A percentile compares a stretch with the other conserved stretches of the same genome.
Evolutionary conservation across 2,329 filamentous ascomycete genomes (phyloP).

Genomic region (Anisogramma anomala): DNA sequence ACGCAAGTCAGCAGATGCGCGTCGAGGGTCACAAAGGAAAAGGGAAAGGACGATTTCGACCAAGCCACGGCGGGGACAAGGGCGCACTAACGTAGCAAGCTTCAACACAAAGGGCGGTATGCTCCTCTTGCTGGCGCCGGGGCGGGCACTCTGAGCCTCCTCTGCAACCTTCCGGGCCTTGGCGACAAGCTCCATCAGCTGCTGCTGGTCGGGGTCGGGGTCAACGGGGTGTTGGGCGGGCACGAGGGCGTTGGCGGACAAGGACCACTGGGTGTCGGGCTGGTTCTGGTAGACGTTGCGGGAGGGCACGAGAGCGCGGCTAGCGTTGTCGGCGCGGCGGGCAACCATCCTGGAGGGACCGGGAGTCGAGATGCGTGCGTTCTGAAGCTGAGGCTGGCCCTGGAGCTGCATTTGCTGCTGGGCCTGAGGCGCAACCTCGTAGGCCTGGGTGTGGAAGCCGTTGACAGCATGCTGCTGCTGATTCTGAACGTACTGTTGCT

Average conservation of each 20-base stretch:
- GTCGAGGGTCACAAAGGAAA: neutral
- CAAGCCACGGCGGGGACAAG: neutral
- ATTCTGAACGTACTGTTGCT: no score
- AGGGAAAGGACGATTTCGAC: constrained; percentile 2
- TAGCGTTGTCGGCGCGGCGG: constrained; percentile 40
- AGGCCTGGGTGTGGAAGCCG: no score
- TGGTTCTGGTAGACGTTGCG: constrained; percentile 20
- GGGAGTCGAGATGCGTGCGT: no score
- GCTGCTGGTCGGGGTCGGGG: constrained; percentile 57
- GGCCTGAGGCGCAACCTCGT: no score
- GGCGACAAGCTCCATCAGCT: constrained; percentile 46
- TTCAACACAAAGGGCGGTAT: constrained; percentile 98
- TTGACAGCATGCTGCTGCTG: no score
- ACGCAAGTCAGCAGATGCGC: constrained; percentile 15
- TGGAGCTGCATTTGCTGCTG: constrained; percentile 28
- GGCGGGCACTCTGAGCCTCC: constrained; percentile 76
- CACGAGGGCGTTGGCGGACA: constrained; percentile 29
- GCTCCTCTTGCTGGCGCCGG: constrained; percentile 8
- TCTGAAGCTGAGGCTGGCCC: constrained; percentile 2
- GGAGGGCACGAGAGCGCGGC: constrained; percentile 36
- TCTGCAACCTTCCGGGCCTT: constrained; percentile 58
- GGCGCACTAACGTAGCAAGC: constrained; percentile 67
- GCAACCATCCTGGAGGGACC: constrained; percentile 41
- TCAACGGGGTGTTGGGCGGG: constrained; percentile 25
- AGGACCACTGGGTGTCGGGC: constrained; percentile 25